Percentiles rank a stretch among this genome's conserved stretches.
phyloP scores from a whole-genome alignment of 345 rosid species.

The Theobroma cacao region DNA sequence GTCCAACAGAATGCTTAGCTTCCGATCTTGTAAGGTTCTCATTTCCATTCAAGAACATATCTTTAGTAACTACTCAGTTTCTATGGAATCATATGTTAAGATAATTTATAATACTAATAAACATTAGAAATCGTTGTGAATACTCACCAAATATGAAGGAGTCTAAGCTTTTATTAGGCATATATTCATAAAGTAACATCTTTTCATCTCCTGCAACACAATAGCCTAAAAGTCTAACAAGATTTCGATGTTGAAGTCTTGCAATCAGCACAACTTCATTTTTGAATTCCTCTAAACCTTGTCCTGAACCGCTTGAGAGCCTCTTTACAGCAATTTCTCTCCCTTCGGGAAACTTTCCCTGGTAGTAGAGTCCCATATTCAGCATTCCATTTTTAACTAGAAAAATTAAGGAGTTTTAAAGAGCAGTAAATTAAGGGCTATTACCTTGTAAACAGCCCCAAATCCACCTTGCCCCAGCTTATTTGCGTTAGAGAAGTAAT shows the following conservation, averaged over 20 bases:
- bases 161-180: constrained; percentile 71
- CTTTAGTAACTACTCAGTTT: neutral
- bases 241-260: constrained; percentile 69
- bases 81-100: too few species aligned
- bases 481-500: constrained; percentile 57
- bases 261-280: constrained; percentile 66
- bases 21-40: constrained; percentile 34
- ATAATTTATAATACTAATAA: neutral
- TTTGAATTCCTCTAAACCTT: constrained; percentile 62
- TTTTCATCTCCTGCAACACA: constrained; percentile 57
- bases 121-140: neutral
- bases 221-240: constrained; percentile 62
- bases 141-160: constrained; percentile 53
- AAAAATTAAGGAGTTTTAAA: neutral
- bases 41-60: constrained; percentile 10
- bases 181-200: constrained; percentile 60
- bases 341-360: constrained; percentile 49
- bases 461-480: constrained; percentile 78
- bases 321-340: constrained; percentile 62
- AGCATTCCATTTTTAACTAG: neutral
- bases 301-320: constrained; percentile 53
- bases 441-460: constrained; percentile 75
- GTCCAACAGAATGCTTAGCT: constrained; percentile 28
- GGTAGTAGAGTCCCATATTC: neutral
- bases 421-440: neutral